These are phyloP conservation scores for Cokeromyces recurvatus DNA, from an alignment of 371 early-diverging fungal genomes.

Conservation along the genomic window DNA sequence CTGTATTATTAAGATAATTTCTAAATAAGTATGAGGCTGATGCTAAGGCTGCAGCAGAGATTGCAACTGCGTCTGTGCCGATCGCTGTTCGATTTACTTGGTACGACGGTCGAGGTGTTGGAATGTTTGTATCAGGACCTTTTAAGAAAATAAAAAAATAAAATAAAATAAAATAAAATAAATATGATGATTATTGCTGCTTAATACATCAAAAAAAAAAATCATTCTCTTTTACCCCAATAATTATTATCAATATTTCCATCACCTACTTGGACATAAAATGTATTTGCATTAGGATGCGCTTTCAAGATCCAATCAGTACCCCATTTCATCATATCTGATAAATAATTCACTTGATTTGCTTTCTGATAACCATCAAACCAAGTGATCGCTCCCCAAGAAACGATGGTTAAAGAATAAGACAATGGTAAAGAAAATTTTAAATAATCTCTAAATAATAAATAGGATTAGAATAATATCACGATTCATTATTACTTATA, in stretches of 20 bases:
- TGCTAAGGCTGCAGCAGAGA: constrained; percentile 61
- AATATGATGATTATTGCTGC: too few relatives aligned
- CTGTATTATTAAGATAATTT: constrained; percentile 43
- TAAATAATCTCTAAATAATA: constrained; percentile 51
- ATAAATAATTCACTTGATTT: constrained; percentile 40
- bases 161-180: neutral
- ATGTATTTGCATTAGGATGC: constrained; percentile 18
- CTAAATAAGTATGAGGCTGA: constrained; percentile 53
- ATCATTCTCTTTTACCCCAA: constrained; percentile 28
- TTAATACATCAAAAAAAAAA: too few relatives aligned
- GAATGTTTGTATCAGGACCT: constrained; percentile 48
- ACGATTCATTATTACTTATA: neutral
- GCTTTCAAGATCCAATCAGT: constrained; percentile 53
- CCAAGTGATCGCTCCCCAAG: constrained; percentile 59
- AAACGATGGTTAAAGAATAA: constrained; percentile 41
- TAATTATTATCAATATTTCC: constrained; percentile 37
- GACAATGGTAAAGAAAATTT: constrained; percentile 62
- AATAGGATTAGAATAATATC: neutral
- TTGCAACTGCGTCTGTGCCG: constrained; percentile 59
- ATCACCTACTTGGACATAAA: constrained; percentile 37
- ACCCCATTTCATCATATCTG: constrained; percentile 58
- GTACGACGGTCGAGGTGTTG: constrained; percentile 52
- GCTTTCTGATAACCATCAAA: constrained; percentile 55
- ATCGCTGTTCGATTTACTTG: constrained; percentile 38
- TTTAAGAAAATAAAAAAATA: neutral